Base-by-base conservation (phyloP, 2,329 filamentous ascomycete species). In the Trichoderma oligosporum region DNA sequence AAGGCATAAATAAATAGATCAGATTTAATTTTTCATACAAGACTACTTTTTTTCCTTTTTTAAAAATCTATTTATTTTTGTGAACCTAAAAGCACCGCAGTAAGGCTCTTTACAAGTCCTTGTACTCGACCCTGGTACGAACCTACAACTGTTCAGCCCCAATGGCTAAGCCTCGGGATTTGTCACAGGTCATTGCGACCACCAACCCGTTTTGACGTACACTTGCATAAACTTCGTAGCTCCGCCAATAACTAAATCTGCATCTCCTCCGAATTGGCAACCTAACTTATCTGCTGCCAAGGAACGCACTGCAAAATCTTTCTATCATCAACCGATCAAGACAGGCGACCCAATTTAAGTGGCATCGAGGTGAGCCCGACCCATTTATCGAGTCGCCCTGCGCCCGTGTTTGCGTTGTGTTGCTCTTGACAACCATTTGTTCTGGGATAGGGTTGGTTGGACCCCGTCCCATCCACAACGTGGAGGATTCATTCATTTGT, bases 351-450 rank as follows among this genome's bases (percentile, higher is more conserved):
- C 51, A 54, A 27, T 36, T 35, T 25, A 29, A 56, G 51, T 44
- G 60, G 62, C 65, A 65, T 62, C 58, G 66, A 70, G 68, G 68
- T 68, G 64, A 69, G 67, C 64, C 61, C 35, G 61, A 66, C 62
- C 65, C 61, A 66, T 68, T 68, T 66, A 68, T 66, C 66, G 62
- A 67, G 61, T 66, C 65, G 60, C 62, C 62, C 41, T 64, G 63
- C 60, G 60, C 61, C 60, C 60, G 62, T 58, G 58, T 62, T 61
- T 58, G 64, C 61, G 65, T 68, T 69, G 48, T 38, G 51, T 54
- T 54, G 65, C 67, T 68, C 64, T 65, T 66, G 65, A 70, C 64
- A 67, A 64, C 66, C 62, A 61, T 27, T 29, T 56, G 53, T 31
- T 47, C 46, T 36, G 35, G 38, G 29, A 54, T 46, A 58, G 41